Base-by-base conservation (phyloP, 2,329 filamentous ascomycete genomes). In the Fusarium avenaceum region DNA sequence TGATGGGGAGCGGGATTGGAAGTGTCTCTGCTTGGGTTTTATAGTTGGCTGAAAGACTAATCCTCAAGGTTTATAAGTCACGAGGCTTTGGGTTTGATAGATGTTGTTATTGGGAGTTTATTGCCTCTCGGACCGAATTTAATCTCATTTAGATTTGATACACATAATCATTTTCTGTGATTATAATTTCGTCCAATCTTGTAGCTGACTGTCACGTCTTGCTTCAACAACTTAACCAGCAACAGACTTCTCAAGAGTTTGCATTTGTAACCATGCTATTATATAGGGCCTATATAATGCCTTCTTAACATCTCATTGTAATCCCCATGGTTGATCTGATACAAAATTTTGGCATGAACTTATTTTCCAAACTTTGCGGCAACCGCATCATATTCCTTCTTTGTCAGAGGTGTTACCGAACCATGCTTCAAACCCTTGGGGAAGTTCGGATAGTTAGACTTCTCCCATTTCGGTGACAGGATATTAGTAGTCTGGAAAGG, bases 381-480 rank as follows among this genome's bases (percentile, higher is more conserved):
- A 38, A 74, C 47, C 2, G 80, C 80, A 63, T 81, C 75, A 38
- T 82, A 81, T 62, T 82, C 77, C 15, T 72, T 70, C 63, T 79
- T 74, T 5, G 79, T 83, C 32, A 85, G 65, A 1, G 81, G 79
- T 32, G 83, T 77, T 5, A 85, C 80, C 56, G 78, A 82, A 2
- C 83, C 83, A 72, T 86, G 84, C 70, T 84, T 84, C 64, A 85
- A 50, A 2, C 80, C 79, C 28, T 63, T 75, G 3, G 83, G 83
- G 54, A 82, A 85, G 1, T 72, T 76, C 4, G 71, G 69, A 10
- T 75, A 71, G 50, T 78, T 75, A 35, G 79, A 80, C 28, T 74
- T 76, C 5, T 68, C 74, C 81, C 70, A 73, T 11, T 48, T 43
- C 1, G 59, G 65, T 3, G 65, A 61, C 1, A 76, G 66, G 11